Evolutionary conservation across 2,329 filamentous ascomycete species (phyloP).

Genomic region (Nigrospora oryzae): DNA sequence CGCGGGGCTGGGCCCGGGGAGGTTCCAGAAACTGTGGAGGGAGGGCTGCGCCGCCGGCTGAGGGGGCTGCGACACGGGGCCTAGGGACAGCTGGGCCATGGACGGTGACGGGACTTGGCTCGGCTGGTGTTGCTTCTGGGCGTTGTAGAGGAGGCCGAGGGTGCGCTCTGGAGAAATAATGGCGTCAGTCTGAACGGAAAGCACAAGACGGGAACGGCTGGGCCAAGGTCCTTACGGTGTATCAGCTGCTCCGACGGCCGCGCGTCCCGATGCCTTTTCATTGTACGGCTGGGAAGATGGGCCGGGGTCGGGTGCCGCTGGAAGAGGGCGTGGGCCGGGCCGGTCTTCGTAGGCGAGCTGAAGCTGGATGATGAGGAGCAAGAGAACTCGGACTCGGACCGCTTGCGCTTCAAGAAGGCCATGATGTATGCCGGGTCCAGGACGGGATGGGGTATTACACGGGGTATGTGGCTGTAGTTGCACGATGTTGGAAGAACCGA

Average conservation of each 20-base stretch:
- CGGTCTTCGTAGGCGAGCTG: conserved; percentile 26
- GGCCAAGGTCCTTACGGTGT: conserved; percentile 36
- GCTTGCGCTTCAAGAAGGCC: conserved; percentile 50
- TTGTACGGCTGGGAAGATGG: conserved; percentile 47
- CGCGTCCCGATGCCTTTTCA: conserved; percentile 52
- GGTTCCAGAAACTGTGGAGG: conserved; percentile 54
- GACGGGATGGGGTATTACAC: too few species aligned
- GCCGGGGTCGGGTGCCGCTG: conserved; percentile 21
- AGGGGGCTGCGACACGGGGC: conserved; percentile 5
- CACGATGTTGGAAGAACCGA: too few species aligned
- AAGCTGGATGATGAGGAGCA: conserved; percentile 37
- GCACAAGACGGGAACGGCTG: too few species aligned
- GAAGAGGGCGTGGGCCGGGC: not conserved
- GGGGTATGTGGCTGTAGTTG: too few species aligned
- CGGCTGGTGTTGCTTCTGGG: conserved; percentile 29
- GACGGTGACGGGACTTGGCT: not conserved
- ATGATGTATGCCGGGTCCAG: not conserved
- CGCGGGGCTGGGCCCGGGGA: conserved; percentile 28
- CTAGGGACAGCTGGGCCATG: not conserved
- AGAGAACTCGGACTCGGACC: conserved; percentile 49
- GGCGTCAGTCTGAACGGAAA: not conserved
- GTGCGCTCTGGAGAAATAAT: conserved; percentile 38
- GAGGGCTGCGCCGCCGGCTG: conserved; percentile 33
- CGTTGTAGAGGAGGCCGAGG: conserved; percentile 48
- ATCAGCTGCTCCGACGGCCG: conserved; percentile 47